Conservation (phyloP, 768 basidiomycete genomes). For the Auricularia cornea region DNA sequence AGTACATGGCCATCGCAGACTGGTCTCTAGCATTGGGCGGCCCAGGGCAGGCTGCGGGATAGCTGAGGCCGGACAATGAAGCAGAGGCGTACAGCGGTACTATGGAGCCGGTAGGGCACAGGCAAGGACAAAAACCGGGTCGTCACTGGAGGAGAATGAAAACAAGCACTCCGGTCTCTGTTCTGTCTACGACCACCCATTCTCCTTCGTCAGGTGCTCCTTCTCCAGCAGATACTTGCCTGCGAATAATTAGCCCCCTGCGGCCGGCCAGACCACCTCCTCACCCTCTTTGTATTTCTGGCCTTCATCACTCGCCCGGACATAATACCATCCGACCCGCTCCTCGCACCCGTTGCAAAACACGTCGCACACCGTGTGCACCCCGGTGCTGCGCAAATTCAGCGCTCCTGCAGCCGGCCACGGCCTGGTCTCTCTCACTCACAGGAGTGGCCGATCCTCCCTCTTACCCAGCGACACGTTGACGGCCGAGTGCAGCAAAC, state of each 20-base stretch:
- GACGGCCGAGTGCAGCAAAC: slow-evolving; percentile 68
- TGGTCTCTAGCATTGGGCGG: background rate
- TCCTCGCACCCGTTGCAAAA: slow-evolving; percentile 76
- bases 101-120: no score
- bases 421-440: slow-evolving; percentile 13
- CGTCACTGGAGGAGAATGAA: no score
- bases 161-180: no score
- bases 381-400: slow-evolving; percentile 49
- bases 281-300: slow-evolving; percentile 82
- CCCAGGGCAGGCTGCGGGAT: background rate
- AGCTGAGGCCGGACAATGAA: no score
- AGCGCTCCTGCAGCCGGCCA: background rate
- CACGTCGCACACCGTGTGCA: slow-evolving; percentile 73
- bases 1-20: slow-evolving; percentile 6
- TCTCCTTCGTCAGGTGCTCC: slow-evolving; percentile 75
- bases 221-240: slow-evolving; percentile 77
- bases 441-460: slow-evolving; percentile 72
- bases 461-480: slow-evolving; percentile 66
- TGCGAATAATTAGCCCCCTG: slow-evolving; percentile 19
- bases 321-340: slow-evolving; percentile 74
- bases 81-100: no score
- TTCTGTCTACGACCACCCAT: slow-evolving; percentile 60
- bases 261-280: no score
- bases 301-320: slow-evolving; percentile 62
- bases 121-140: background rate